These are phyloP conservation scores for Mangifera indica DNA, from an alignment of 345 rosid species.

Conservation along the genomic window DNA sequence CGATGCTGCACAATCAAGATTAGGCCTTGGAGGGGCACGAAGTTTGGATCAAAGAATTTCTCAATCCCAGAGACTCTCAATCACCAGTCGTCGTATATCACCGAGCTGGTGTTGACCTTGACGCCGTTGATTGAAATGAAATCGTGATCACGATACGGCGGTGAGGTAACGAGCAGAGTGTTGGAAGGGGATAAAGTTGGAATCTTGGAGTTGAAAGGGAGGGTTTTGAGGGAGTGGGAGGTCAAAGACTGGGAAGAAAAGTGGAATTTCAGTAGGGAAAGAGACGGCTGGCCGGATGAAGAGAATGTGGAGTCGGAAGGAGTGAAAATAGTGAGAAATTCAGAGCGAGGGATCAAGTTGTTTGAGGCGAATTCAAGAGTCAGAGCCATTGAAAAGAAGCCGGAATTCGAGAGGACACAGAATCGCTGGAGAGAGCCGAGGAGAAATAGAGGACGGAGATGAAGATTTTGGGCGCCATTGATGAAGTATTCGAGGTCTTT, in stretches of 20 bases:
- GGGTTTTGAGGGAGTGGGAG: conserved; percentile 20
- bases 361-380: no score
- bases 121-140: conserved; percentile 26
- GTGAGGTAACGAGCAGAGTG: conserved; percentile 31
- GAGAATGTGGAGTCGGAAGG: conserved; percentile 34
- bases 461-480: no score
- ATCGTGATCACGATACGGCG: background rate
- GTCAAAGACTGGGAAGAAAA: conserved; percentile 27
- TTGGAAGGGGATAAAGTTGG: conserved; percentile 30
- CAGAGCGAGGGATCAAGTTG: no score
- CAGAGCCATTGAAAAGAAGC: conserved; percentile 34
- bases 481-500: no score
- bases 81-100: conserved; percentile 30
- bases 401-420: conserved; percentile 30
- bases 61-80: conserved; percentile 30
- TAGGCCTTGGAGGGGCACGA: background rate
- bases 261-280: conserved; percentile 36
- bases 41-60: conserved; percentile 28
- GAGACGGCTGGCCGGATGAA: conserved; percentile 37
- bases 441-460: conserved; percentile 27
- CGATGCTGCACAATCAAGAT: conserved; percentile 7
- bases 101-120: conserved; percentile 13
- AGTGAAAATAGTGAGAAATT: no score
- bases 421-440: conserved; percentile 7
- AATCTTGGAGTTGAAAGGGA: conserved; percentile 33